A percentile compares a stretch with the other conserved stretches of the same genome.
Evolutionary conservation across 306 rosid genomes (phyloP).

Genomic region (Cucumis sativus): DNA sequence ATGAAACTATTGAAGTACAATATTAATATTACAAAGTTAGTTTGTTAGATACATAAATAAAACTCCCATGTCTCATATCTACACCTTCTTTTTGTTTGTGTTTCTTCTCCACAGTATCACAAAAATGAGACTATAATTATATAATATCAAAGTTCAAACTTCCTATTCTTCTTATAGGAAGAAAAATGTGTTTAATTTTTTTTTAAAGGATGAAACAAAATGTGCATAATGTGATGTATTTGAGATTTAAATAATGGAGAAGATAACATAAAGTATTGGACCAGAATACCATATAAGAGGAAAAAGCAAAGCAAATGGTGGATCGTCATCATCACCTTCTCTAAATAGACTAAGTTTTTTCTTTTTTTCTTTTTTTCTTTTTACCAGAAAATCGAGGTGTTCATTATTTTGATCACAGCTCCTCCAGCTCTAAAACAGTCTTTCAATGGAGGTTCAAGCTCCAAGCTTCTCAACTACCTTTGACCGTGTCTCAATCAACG

Average conservation of each 20-base stretch:
- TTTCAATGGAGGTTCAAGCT: conserved; percentile 37
- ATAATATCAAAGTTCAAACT: no score
- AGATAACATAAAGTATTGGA: background rate
- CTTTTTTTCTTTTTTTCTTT: background rate
- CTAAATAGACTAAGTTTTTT: background rate
- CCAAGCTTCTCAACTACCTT: conserved; percentile 20
- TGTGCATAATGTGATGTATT: background rate
- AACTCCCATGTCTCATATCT: no score
- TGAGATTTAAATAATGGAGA: background rate
- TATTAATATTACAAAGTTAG: no score
- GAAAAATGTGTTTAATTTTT: no score
- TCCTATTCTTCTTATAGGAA: no score
- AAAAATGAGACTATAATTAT: no score
- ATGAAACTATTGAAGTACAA: no score
- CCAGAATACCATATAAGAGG: background rate
- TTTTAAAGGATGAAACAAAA: no score
- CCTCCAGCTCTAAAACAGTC: background rate
- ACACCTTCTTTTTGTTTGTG: no score
- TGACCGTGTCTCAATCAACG: conserved; percentile 10
- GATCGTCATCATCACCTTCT: background rate
- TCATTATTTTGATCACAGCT: background rate
- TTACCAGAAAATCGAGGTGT: background rate
- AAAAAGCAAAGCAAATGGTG: background rate
- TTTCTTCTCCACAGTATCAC: no score
- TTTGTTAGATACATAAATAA: no score